These are phyloP conservation scores for Ceratobasidium sp. DNA, from an alignment of 1,284 basidiomycete genomes.

Conservation along the genomic window DNA sequence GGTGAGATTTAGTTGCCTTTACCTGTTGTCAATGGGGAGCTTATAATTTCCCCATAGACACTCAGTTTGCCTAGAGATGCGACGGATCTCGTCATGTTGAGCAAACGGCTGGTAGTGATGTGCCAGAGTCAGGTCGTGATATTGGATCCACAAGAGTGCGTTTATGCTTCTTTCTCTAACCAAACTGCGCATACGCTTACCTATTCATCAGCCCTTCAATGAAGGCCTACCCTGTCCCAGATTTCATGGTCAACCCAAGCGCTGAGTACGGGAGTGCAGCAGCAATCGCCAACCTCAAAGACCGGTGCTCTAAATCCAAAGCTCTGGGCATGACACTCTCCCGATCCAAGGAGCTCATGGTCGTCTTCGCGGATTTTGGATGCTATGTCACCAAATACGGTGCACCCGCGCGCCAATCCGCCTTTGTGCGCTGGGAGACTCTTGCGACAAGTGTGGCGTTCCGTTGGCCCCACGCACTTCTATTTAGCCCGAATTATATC, in stretches of 20 bases:
- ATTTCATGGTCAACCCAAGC: constrained; percentile 59
- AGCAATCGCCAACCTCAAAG: constrained; percentile 65
- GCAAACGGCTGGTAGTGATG: constrained; percentile 70
- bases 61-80: constrained; percentile 72
- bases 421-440: constrained; percentile 79
- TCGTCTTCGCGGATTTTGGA: constrained; percentile 74
- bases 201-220: constrained; percentile 50
- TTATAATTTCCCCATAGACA: constrained; percentile 56
- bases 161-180: constrained; percentile 29
- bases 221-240: constrained; percentile 66
- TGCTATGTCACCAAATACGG: constrained; percentile 79
- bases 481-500: constrained; percentile 70
- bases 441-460: constrained; percentile 68
- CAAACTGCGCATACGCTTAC: constrained; percentile 26
- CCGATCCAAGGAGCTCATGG: constrained; percentile 67
- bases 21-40: neutral
- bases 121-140: constrained; percentile 71
- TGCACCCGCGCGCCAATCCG: constrained; percentile 65
- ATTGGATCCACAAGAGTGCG: constrained; percentile 72
- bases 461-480: constrained; percentile 69
- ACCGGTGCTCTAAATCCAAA: constrained; percentile 66
- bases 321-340: constrained; percentile 73
- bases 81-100: constrained; percentile 62
- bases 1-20: constrained; percentile 57
- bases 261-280: constrained; percentile 54